phyloP scores from a whole-genome alignment of 2,329 filamentous ascomycete genomes.

The Colletotrichum sp. region DNA sequence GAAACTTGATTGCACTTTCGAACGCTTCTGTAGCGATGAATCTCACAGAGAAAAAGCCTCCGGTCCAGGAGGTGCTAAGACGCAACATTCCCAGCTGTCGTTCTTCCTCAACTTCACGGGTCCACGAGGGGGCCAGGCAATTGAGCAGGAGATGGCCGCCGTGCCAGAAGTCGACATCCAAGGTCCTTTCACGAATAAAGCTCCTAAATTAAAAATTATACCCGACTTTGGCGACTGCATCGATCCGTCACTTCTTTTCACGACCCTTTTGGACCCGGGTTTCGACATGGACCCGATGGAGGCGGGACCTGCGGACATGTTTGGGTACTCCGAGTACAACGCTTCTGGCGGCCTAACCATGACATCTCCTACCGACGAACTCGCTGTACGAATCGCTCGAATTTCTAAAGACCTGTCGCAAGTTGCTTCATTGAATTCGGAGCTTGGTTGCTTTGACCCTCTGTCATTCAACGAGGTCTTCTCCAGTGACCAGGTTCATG shows the following conservation, averaged over 20 bases:
- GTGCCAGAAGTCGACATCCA: neutral
- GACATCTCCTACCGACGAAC: neutral
- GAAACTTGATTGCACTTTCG: fast-evolving
- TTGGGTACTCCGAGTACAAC: neutral
- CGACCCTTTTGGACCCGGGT: neutral
- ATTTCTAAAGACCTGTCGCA: neutral
- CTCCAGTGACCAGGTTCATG: neutral
- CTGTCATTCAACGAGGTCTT: neutral
- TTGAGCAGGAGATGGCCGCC: neutral
- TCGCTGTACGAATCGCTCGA: neutral
- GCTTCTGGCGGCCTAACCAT: neutral
- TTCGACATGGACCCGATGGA: neutral
- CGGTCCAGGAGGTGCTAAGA: fast-evolving
- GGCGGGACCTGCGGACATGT: neutral
- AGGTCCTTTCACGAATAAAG: neutral
- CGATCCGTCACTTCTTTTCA: neutral
- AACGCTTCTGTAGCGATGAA: neutral
- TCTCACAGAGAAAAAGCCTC: neutral
- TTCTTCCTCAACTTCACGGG: neutral
- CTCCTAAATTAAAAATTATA: fast-evolving
- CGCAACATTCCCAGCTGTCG: neutral
- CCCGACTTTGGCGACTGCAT: neutral
- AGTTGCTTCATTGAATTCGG: neutral
- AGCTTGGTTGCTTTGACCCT: neutral
- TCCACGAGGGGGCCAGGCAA: neutral